These are phyloP conservation scores for Malassezia caprae DNA, from an alignment of 1,284 basidiomycete genomes.

Conservation along the genomic window DNA sequence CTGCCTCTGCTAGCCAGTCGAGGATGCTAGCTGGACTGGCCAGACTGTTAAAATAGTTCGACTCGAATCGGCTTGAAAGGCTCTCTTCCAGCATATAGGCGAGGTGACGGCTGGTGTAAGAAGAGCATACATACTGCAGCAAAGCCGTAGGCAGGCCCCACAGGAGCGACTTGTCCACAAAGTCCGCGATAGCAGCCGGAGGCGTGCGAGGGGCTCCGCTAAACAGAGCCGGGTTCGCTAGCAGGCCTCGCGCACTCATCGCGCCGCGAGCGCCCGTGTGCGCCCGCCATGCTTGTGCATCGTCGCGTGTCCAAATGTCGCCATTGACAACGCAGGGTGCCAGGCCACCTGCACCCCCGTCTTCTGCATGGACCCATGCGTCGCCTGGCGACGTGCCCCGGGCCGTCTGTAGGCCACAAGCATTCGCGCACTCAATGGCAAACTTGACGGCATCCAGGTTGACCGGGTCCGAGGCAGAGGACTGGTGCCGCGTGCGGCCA, in stretches of 20 bases:
- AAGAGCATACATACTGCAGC: slow-evolving; percentile 46
- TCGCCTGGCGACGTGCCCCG: slow-evolving; percentile 25
- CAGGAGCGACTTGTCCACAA: slow-evolving; percentile 51
- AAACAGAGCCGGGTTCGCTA: slow-evolving; percentile 58
- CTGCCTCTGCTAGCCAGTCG: slow-evolving; percentile 52
- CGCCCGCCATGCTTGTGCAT: slow-evolving; percentile 51
- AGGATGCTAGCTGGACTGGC: slow-evolving; percentile 51
- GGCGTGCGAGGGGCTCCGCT: slow-evolving; percentile 54
- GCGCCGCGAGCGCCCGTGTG: slow-evolving; percentile 54
- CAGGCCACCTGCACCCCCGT: slow-evolving; percentile 47
- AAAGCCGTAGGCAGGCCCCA: slow-evolving; percentile 54
- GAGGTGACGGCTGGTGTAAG: slow-evolving; percentile 49
- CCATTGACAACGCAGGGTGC: slow-evolving; percentile 57
- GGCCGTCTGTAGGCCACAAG: slow-evolving; percentile 27
- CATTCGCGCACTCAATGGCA: slow-evolving; percentile 52
- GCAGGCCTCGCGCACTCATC: slow-evolving; percentile 56
- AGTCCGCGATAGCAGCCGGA: slow-evolving; percentile 51
- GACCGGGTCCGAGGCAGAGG: slow-evolving; percentile 53
- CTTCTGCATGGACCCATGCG: slow-evolving; percentile 21
- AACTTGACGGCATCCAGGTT: slow-evolving; percentile 53
- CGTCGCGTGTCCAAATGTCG: slow-evolving; percentile 54
- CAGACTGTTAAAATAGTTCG: slow-evolving; percentile 54
- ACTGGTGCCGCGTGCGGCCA: slow-evolving; percentile 55
- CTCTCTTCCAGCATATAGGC: slow-evolving; percentile 56
- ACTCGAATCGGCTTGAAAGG: slow-evolving; percentile 50